These are phyloP conservation scores for Phaeophleospora eucalypticola DNA, from an alignment of 2,329 filamentous ascomycete species.

Conservation along the genomic window DNA sequence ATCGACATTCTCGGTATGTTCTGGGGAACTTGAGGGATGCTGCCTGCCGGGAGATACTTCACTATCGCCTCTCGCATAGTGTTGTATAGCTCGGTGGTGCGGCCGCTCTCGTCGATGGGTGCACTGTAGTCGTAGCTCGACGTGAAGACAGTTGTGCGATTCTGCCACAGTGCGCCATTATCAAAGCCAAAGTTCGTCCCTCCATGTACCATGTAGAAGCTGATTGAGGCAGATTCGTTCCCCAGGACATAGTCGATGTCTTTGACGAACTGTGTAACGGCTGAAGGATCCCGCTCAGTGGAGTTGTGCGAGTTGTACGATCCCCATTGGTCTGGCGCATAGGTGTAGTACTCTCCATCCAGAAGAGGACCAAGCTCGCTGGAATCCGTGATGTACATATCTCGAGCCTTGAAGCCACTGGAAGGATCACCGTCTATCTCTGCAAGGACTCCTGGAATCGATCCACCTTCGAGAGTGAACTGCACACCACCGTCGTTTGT, in stretches of 20 bases:
- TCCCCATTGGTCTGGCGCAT: slow-evolving; percentile 45
- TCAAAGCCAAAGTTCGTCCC: slow-evolving; percentile 50
- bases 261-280: slow-evolving; percentile 20
- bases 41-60: slow-evolving; percentile 32
- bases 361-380: slow-evolving; percentile 44
- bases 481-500: slow-evolving; percentile 49
- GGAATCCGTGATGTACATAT: slow-evolving; percentile 43
- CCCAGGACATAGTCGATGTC: slow-evolving; percentile 27
- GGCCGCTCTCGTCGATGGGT: slow-evolving; percentile 49
- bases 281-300: slow-evolving; percentile 21
- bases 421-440: slow-evolving; percentile 46
- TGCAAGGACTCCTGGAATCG: slow-evolving; percentile 44
- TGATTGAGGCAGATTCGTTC: slow-evolving; percentile 39
- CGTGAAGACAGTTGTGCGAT: slow-evolving; percentile 40
- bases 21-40: slow-evolving; percentile 37
- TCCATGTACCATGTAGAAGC: slow-evolving; percentile 53
- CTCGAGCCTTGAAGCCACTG: slow-evolving; percentile 40
- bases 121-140: slow-evolving; percentile 50
- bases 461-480: slow-evolving; percentile 43
- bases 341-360: slow-evolving; percentile 50
- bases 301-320: slow-evolving; percentile 37
- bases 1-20: slow-evolving; percentile 35
- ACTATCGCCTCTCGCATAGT: slow-evolving; percentile 39
- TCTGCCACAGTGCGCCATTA: slow-evolving; percentile 45
- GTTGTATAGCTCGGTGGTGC: slow-evolving; percentile 44